Conservation (phyloP, 225 moss, liverwort and hornwort species). For the Rhytidiadelphus loreus region DNA sequence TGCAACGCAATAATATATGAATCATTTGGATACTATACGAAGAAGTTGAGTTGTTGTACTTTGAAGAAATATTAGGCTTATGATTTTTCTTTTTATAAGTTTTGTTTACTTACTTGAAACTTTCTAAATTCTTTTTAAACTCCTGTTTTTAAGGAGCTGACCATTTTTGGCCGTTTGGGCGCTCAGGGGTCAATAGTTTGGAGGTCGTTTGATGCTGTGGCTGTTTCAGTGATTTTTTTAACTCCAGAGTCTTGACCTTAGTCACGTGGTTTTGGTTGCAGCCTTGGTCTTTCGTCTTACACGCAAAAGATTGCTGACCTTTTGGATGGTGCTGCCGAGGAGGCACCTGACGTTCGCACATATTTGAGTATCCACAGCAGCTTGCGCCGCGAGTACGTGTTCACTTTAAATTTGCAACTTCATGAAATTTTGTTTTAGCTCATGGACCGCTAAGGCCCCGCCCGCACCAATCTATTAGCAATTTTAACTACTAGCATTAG, state of each 20-base stretch:
- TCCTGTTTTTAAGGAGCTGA: neutral
- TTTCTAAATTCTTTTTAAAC: neutral
- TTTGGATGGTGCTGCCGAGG: conserved; percentile 80
- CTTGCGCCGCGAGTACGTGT: conserved; percentile 67
- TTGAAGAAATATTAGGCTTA: neutral
- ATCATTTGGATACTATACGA: neutral
- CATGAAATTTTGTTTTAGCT: neutral
- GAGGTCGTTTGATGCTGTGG: neutral
- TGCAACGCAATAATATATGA: neutral
- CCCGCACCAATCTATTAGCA: neutral
- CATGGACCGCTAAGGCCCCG: neutral
- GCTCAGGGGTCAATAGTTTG: neutral
- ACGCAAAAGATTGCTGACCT: conserved; percentile 83
- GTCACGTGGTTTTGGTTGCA: conserved; percentile 10
- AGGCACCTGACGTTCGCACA: conserved; percentile 67
- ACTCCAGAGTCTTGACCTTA: neutral
- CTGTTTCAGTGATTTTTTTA: neutral
- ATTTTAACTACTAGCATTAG: neutral
- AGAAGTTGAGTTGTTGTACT: neutral
- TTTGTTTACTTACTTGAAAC: neutral
- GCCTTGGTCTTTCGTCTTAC: conserved; percentile 64
- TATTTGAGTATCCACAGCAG: conserved; percentile 45
- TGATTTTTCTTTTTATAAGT: neutral
- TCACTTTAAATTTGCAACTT: neutral
- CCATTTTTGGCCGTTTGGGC: neutral